A percentile compares a stretch with the other conserved stretches of the same genome.
Conservation (phyloP, 108 stramenopile species). For the Seminavis robusta region DNA sequence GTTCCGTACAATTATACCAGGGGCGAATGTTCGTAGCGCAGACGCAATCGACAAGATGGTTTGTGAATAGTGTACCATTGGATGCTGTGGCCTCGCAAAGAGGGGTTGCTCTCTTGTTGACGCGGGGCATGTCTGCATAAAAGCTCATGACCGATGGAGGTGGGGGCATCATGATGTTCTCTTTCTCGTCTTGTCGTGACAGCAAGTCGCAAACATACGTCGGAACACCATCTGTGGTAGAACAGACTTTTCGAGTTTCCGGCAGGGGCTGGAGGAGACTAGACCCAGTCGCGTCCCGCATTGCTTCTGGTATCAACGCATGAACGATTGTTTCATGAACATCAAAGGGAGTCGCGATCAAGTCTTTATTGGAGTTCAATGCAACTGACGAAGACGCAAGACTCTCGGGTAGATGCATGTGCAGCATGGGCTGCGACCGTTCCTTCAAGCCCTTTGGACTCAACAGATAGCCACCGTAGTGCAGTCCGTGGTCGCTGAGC, state of each 20-base stretch:
- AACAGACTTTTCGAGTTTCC: neutral
- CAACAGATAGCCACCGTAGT: slow-evolving; percentile 44
- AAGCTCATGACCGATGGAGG: slow-evolving; percentile 51
- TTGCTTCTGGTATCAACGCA: too few relatives aligned
- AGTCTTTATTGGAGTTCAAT: slow-evolving; percentile 16
- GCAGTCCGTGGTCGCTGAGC: slow-evolving; percentile 52
- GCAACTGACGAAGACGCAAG: neutral
- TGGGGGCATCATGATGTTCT: slow-evolving; percentile 6
- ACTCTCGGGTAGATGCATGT: slow-evolving; percentile 22
- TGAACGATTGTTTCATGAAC: slow-evolving; percentile 47
- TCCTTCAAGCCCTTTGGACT: slow-evolving; percentile 24
- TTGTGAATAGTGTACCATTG: neutral
- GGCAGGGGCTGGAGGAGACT: neutral
- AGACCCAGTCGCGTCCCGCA: too few relatives aligned
- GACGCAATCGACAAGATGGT: slow-evolving; percentile 9
- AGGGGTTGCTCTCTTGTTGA: too few relatives aligned
- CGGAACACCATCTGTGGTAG: slow-evolving; percentile 1
- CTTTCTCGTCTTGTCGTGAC: slow-evolving; percentile 9
- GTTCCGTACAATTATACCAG: slow-evolving; percentile 18
- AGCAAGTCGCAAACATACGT: slow-evolving; percentile 2
- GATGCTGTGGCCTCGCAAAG: too few relatives aligned
- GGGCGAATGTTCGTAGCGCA: slow-evolving; percentile 14
- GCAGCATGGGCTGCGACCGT: slow-evolving; percentile 34
- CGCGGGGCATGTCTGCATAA: slow-evolving; percentile 61
- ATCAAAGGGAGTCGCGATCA: slow-evolving; percentile 45